These are phyloP conservation scores for Tetradesmus obliquus DNA, from an alignment of 139 green algal species.

Conservation along the genomic window DNA sequence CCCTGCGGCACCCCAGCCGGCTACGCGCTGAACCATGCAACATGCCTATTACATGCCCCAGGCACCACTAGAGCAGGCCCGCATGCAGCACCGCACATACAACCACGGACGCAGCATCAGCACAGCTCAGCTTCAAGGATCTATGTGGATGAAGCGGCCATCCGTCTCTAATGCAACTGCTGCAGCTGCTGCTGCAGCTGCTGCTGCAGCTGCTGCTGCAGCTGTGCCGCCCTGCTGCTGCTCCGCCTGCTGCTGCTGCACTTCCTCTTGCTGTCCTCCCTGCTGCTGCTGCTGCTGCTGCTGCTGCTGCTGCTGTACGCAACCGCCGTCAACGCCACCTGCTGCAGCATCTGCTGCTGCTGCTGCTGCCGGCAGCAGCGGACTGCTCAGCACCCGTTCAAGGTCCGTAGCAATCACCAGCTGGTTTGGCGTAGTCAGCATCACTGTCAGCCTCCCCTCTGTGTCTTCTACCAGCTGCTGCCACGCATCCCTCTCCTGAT, in stretches of 20 bases:
- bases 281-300: neutral
- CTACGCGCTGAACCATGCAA: too few relatives aligned
- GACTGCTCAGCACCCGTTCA: neutral
- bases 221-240: neutral
- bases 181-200: neutral
- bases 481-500: slow-evolving; percentile 1
- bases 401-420: slow-evolving; percentile 27
- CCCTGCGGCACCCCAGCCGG: too few relatives aligned
- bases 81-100: too few relatives aligned
- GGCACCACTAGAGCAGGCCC: too few relatives aligned
- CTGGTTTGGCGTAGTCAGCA: slow-evolving; percentile 22
- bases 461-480: slow-evolving; percentile 22
- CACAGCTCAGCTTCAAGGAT: neutral
- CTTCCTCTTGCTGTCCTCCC: neutral
- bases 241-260: neutral
- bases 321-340: neutral
- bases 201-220: neutral
- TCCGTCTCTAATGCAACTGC: neutral
- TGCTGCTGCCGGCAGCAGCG: neutral
- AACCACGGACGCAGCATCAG: too few relatives aligned
- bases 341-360: neutral
- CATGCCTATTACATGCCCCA: too few relatives aligned
- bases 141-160: neutral
- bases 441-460: neutral
- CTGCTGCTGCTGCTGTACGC: neutral